A percentile compares a stretch with the other conserved stretches of the same genome.
These are phyloP conservation scores for Penicillium goetzii DNA, from an alignment of 495 filamentous ascomycete genomes.

Conservation along the genomic window DNA sequence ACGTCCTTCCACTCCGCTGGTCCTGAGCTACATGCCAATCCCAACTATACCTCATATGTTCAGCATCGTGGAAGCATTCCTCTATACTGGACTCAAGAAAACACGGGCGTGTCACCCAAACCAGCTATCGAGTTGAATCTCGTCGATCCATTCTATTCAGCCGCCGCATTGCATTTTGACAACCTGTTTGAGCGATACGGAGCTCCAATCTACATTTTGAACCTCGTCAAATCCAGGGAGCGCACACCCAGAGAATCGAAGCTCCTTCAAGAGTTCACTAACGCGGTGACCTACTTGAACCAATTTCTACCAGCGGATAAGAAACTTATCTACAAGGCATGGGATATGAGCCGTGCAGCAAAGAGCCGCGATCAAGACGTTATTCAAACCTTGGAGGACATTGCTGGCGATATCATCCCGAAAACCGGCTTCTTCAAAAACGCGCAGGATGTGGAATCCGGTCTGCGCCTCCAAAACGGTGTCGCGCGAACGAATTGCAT, in stretches of 20 bases:
- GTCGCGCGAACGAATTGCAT: slow-evolving; percentile 97
- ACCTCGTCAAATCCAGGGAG: slow-evolving; percentile 89
- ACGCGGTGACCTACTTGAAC: slow-evolving; percentile 89
- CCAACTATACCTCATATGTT: slow-evolving; percentile 92
- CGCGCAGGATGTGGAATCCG: slow-evolving; percentile 65
- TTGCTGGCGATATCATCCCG: slow-evolving; percentile 82
- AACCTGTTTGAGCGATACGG: slow-evolving; percentile 95
- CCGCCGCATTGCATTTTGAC: slow-evolving; percentile 96
- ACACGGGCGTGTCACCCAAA: slow-evolving; percentile 91
- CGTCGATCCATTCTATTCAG: slow-evolving; percentile 91
- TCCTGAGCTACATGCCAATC: slow-evolving; percentile 81
- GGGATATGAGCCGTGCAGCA: slow-evolving; percentile 96
- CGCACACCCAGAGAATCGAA: slow-evolving; percentile 92
- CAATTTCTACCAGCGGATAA: slow-evolving; percentile 85
- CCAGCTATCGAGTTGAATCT: slow-evolving; percentile 94
- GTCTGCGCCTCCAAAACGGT: slow-evolving; percentile 81
- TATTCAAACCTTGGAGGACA: slow-evolving; percentile 84
- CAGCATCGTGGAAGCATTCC: slow-evolving; percentile 98
- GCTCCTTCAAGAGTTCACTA: slow-evolving; percentile 82
- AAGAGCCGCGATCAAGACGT: slow-evolving; percentile 97
- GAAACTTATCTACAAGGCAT: slow-evolving; percentile 89
- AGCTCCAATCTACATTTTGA: slow-evolving; percentile 87
- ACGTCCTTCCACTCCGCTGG: slow-evolving; percentile 95
- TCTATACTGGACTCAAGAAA: slow-evolving; percentile 97
- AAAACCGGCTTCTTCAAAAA: slow-evolving; percentile 95